These are phyloP conservation scores for Calycina herbarum DNA, from an alignment of 2,329 filamentous ascomycete species.

Conservation along the genomic window DNA sequence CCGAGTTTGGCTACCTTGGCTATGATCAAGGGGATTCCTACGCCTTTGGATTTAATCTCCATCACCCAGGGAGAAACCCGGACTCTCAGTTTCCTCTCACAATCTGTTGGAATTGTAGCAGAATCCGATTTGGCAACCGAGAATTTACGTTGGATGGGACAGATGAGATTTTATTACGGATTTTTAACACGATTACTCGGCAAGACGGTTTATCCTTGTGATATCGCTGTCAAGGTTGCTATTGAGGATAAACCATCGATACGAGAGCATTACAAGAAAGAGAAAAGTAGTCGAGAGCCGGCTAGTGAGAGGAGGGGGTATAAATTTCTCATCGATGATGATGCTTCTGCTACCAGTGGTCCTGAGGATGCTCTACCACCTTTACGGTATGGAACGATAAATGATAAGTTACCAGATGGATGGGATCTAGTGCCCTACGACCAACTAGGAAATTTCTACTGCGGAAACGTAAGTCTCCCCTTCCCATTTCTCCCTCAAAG, in stretches of 20 bases:
- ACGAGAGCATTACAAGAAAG: conserved; percentile 67
- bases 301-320: conserved; percentile 34
- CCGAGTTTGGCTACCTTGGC: conserved; percentile 75
- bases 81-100: conserved; percentile 84
- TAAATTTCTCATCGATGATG: conserved; percentile 35
- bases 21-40: conserved; percentile 85
- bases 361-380: conserved; percentile 61
- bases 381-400: conserved; percentile 76
- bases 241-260: conserved; percentile 74
- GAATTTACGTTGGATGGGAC: conserved; percentile 89
- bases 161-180: conserved; percentile 79
- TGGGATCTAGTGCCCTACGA: conserved; percentile 76
- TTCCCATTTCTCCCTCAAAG: neutral
- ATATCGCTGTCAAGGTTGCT: conserved; percentile 82
- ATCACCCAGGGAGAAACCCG: conserved; percentile 78
- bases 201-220: conserved; percentile 82
- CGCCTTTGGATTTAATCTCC: conserved; percentile 80
- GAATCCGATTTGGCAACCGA: conserved; percentile 90
- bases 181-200: conserved; percentile 74
- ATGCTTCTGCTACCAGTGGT: conserved; percentile 35
- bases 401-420: conserved; percentile 71
- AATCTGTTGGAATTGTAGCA: conserved; percentile 85
- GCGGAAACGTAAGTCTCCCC: conserved; percentile 68
- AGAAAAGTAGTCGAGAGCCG: conserved; percentile 38
- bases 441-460: conserved; percentile 88